Base-by-base conservation (phyloP, 2,329 filamentous ascomycete genomes). In the Dryadomyces quercus-mongolicae region DNA sequence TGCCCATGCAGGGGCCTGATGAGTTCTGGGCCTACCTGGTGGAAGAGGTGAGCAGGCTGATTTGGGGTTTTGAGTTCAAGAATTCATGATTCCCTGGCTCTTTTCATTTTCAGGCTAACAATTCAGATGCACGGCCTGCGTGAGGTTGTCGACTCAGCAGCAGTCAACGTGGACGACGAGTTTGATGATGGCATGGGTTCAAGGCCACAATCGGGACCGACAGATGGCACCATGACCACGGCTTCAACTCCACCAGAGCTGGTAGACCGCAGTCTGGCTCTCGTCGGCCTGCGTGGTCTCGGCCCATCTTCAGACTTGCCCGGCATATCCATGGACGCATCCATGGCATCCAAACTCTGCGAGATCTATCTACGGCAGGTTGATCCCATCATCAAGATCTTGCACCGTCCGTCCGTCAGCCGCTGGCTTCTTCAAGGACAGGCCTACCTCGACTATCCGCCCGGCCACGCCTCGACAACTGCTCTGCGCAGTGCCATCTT, bases 321-420 rank as follows among this genome's bases (percentile, higher is more conserved):
- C 5, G 20, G 4, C 15, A 46, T 20, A 6, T 5, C 12, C 36
- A 50, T 43, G 8, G 44, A 56, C 36, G 25, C 20, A 2, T 7
- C 8, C 8, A 5, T 52, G 13, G 52, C 21, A 1, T 13, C n/a
- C 2, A 21, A 46, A 13, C 54, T 62, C 15, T 63, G 61, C 45
- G 49, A 57, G 22, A 40, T 62, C 3, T 64, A 60, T 48, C 56
- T 63, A 3, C 22, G 42, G 4, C 58, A 63, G 42, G 61, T 63
- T 9, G 61, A 64, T 20, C 62, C 61, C 3, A 57, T 64, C 50
- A 55, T 62, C 51, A 62, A 62, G 47, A 52, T 64, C 6, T 56
- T 64, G 3, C 61, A 63, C 48, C 57, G 57, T 2, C 61, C 61
- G 0, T 60, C 61, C 0, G 15, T 63, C 4, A 46, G 43, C 4